A percentile compares a stretch with the other conserved stretches of the same genome.
Evolutionary conservation across 177 flowering plant species (phyloP).

Genomic region (Vitis hybrid): DNA sequence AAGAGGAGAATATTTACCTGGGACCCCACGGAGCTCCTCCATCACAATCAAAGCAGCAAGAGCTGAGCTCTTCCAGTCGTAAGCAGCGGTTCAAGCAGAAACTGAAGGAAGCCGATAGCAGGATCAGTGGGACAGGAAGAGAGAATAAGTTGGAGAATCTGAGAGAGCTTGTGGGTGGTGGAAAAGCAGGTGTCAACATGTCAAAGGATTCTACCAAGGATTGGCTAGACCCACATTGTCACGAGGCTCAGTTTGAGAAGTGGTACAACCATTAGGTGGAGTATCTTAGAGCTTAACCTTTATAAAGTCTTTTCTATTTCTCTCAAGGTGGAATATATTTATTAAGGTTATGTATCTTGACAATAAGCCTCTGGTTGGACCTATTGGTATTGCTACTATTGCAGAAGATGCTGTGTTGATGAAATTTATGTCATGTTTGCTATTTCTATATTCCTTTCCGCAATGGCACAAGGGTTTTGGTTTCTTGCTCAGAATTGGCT

Average conservation of each 20-base stretch:
- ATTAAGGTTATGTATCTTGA: conserved; percentile 16
- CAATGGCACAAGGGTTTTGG: not conserved
- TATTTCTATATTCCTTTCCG: not conserved
- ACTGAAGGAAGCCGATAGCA: conserved; percentile 87
- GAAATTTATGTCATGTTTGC: not conserved
- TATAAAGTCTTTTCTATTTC: conserved; percentile 12
- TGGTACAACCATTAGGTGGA: conserved; percentile 30
- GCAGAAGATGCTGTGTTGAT: not conserved
- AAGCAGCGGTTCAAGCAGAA: conserved; percentile 87
- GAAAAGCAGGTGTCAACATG: conserved; percentile 27
- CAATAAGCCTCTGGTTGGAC: conserved; percentile 13
- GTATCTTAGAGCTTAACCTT: not conserved
- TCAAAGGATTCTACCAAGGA: conserved; percentile 49
- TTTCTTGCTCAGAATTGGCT: not conserved
- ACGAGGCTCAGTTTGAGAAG: conserved; percentile 63
- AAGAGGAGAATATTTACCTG: conserved; percentile 75
- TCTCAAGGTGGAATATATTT: not conserved
- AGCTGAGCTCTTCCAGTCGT: conserved; percentile 47
- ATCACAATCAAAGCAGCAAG: conserved; percentile 69
- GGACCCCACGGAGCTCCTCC: conserved; percentile 99
- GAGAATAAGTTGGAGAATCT: conserved; percentile 85
- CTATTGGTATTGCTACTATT: not conserved
- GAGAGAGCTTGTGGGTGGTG: conserved; percentile 78
- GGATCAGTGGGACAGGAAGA: conserved; percentile 52
- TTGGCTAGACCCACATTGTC: conserved; percentile 77